Evolutionary conservation across 176 grass and related monocot genomes (phyloP), one percentile per base, ranked within the genome.

Genomic region (Guadua angustifolia): DNA sequence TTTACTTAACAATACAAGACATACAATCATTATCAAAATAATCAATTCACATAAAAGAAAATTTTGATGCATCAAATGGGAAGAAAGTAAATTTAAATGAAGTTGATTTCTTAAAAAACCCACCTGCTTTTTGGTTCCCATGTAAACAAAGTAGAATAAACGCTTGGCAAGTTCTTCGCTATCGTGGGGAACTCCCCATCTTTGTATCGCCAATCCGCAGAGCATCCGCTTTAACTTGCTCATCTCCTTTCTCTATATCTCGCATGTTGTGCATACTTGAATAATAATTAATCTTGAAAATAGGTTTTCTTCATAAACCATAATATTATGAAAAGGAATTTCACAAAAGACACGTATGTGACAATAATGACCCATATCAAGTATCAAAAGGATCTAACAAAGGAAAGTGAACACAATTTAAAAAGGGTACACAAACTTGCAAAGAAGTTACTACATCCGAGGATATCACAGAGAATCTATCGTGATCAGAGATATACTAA

Each of bases 181-280:
- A 74, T 93, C 88, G 69, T 88, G 58, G 93, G 95, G 45, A 92
- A 75, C 85, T 95, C 95, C 22, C 95, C 93, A 71, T 92, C 89
- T 83, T 87, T 98, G 49, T 98, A 98, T 95, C 90, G 35, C 95
- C 93, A 86, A 95, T 95, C 39, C 95, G 78, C 18, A 93, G n/a
- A 60, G 91, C 93, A 90, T 98, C 95, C 7, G 69, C 77, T 76
- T 93, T 93, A 83, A 98, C 95, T 86, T 98, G 93, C 40, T 95
- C 95, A 74, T 98, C 93, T 74, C 95, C 95, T 88, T 95, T 83
- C 73, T 95, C 68, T 85, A 98, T 98, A 95, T 95, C 95, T 98
- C n/a, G 91, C 80, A 90, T 43, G 82, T 66, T 66, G 55, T 39
- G 42, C 53, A 46, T 45, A 79, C 50, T n/a, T 36, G 32, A 29